Conservation (phyloP, 2,329 filamentous ascomycete genomes). For the Rhytidhysteron rufulum region DNA sequence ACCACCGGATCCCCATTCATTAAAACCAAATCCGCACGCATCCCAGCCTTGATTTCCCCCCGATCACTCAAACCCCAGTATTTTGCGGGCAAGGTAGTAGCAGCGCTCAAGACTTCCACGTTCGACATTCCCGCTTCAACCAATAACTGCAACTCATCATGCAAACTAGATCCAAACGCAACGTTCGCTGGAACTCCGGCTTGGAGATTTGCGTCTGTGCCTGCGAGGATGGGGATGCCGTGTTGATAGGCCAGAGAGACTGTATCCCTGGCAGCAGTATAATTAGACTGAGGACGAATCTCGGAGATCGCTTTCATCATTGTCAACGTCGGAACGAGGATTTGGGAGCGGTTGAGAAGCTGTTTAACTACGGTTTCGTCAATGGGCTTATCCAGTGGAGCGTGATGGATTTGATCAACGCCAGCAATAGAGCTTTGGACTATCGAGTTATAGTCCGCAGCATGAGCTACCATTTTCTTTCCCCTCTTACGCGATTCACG, state of each 20-base stretch:
- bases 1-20: conserved; percentile 4
- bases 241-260: conserved; percentile 12
- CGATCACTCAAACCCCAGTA: conserved; percentile 24
- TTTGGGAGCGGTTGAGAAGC: conserved; percentile 1
- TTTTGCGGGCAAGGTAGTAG: conserved; percentile 20
- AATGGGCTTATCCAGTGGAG: conserved; percentile 1
- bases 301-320: conserved; percentile 5
- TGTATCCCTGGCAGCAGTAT: conserved; percentile 1
- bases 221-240: conserved; percentile 27
- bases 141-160: conserved; percentile 23
- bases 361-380: neutral
- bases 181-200: conserved; percentile 16
- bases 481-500: neutral
- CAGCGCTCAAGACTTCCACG: conserved; percentile 21
- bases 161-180: conserved; percentile 16
- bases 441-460: neutral
- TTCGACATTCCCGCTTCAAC: conserved; percentile 22
- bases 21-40: conserved; percentile 8
- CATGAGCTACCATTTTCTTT: neutral
- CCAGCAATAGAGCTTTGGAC: neutral
- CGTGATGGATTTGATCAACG: conserved; percentile 5
- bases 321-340: conserved; percentile 3
- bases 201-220: conserved; percentile 23
- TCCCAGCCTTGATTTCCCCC: conserved; percentile 15
- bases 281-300: neutral